A percentile compares a stretch with the other conserved stretches of the same genome.
Conservation (phyloP, 2,329 filamentous ascomycete genomes). For the Aspergillus nomiae region DNA sequence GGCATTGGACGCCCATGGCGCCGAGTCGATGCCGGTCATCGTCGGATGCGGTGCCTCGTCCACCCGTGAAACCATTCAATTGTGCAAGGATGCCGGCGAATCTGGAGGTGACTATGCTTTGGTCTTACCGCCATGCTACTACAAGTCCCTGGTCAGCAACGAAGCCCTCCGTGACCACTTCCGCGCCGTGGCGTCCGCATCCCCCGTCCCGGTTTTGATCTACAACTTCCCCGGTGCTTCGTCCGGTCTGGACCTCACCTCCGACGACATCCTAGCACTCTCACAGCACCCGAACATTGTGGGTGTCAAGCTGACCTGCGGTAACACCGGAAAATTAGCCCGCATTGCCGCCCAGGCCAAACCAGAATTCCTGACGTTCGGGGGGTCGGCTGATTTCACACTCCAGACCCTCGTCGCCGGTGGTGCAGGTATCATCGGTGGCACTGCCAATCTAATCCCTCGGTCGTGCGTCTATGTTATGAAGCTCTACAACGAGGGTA, state of each 20-base stretch:
- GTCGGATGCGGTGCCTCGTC: slow-evolving; percentile 76
- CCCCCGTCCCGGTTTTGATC: slow-evolving; percentile 65
- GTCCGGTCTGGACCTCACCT: slow-evolving; percentile 68
- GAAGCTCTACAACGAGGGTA: slow-evolving; percentile 72
- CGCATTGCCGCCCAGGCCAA: slow-evolving; percentile 57
- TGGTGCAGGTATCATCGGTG: slow-evolving; percentile 81
- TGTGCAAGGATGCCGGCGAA: slow-evolving; percentile 68
- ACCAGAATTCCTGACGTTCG: slow-evolving; percentile 75
- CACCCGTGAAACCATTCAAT: slow-evolving; percentile 69
- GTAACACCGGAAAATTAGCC: slow-evolving; percentile 72
- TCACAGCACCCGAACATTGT: slow-evolving; percentile 66
- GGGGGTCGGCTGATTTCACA: slow-evolving; percentile 85
- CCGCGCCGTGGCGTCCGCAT: slow-evolving; percentile 61
- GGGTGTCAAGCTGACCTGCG: slow-evolving; percentile 72
- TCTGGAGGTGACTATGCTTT: slow-evolving; percentile 75
- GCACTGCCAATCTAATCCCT: slow-evolving; percentile 81
- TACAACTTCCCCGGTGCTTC: slow-evolving; percentile 74
- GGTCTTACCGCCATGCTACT: slow-evolving; percentile 76
- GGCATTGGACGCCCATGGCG: slow-evolving; percentile 69
- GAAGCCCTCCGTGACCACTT: slow-evolving; percentile 66
- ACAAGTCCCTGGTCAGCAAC: slow-evolving; percentile 66
- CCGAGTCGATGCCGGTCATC: slow-evolving; percentile 67
- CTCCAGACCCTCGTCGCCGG: slow-evolving; percentile 77
- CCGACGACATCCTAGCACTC: slow-evolving; percentile 63
- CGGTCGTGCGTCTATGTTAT: slow-evolving; percentile 78